phyloP scores from a whole-genome alignment of 108 stramenopile species.

The Chaetoceros muelleri region DNA sequence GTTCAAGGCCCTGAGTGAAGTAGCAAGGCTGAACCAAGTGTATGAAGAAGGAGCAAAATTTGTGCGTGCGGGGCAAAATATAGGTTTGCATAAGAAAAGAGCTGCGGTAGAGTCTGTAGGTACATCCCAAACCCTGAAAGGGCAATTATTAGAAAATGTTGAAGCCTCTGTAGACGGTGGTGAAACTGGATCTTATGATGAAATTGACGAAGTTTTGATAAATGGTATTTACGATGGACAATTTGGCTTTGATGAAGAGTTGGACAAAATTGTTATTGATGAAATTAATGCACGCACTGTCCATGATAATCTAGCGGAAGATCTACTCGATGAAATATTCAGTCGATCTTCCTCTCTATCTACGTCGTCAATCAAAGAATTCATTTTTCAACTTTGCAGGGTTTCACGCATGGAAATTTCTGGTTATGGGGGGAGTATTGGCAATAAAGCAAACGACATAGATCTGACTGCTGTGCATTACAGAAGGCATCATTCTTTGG shows the following conservation, averaged over 20 bases:
- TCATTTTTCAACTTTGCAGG: constrained; percentile 82
- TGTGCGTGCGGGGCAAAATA: constrained; percentile 24
- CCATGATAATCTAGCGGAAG: constrained; percentile 65
- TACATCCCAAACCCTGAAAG: constrained; percentile 10
- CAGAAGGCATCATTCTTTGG: constrained; percentile 48
- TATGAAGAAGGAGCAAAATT: constrained; percentile 74
- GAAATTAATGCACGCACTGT: constrained; percentile 72
- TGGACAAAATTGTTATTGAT: constrained; percentile 74
- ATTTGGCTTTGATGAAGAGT: constrained; percentile 43
- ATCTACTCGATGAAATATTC: constrained; percentile 76
- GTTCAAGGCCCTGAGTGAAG: constrained; percentile 82
- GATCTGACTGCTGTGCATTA: constrained; percentile 67
- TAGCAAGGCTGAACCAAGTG: constrained; percentile 76
- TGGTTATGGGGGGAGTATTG: constrained; percentile 57
- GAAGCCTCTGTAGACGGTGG: constrained; percentile 10
- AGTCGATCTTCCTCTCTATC: constrained; percentile 66
- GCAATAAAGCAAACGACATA: constrained; percentile 55
- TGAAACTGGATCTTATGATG: constrained; percentile 17
- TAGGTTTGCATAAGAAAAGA: neutral
- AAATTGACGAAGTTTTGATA: constrained; percentile 21
- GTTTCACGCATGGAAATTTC: constrained; percentile 92
- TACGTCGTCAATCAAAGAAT: constrained; percentile 70
- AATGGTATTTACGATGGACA: neutral
- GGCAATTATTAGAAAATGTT: constrained; percentile 9
- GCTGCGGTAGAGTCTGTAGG: constrained; percentile 29